Evolutionary conservation across 805 yeast species (phyloP), one percentile per base, ranked within the genome.

Genomic region (Yamadazyma insecticola): DNA sequence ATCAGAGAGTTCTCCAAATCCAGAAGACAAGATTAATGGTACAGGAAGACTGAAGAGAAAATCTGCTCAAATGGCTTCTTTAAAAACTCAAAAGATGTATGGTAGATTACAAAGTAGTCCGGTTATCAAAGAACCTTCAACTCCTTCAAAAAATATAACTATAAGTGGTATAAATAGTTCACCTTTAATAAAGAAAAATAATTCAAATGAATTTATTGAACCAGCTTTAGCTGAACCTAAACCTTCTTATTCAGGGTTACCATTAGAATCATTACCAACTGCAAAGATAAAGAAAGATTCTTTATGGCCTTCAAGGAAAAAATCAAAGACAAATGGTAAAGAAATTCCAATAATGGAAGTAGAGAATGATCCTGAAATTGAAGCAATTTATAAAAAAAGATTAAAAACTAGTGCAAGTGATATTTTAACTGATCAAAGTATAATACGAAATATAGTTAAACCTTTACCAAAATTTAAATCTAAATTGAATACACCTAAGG

Each of bases 181-280:
- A 19, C 22, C 22, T 11, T 11, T 7, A 13, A 22, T 7, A 19
- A 19, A 8, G 11, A 19, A 19, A 8, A 19, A 19, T 7, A 8
- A 22, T 8, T n/a, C 7, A 22, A n/a, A 11, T 4, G 27, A 14
- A 18, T 74, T 77, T 55, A 51, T 61, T 13, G 92, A 85, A 45
- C 88, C 89, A 2, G 67, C 64, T 12, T 51, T 67, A 20, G 70
- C 75, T 1, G 70, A 65, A 22, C 76, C 81, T 0, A 52, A 60
- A 8, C 77, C 84, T 24, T 68, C 72, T 8, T 75, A 76, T 22
- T 80, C 90, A 0, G 96, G 96, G 2, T 64, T 76, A 24, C 81
- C 92, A 3, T 55, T 87, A 32, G 85, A 76, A 41, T 67, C 74
- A n/a, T 67, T 69, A 5, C 96, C 96, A 6, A 72, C 76, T 12